Evolutionary conservation across 2,329 filamentous ascomycete genomes (phyloP).

Genomic region (Colletotrichum sp.): DNA sequence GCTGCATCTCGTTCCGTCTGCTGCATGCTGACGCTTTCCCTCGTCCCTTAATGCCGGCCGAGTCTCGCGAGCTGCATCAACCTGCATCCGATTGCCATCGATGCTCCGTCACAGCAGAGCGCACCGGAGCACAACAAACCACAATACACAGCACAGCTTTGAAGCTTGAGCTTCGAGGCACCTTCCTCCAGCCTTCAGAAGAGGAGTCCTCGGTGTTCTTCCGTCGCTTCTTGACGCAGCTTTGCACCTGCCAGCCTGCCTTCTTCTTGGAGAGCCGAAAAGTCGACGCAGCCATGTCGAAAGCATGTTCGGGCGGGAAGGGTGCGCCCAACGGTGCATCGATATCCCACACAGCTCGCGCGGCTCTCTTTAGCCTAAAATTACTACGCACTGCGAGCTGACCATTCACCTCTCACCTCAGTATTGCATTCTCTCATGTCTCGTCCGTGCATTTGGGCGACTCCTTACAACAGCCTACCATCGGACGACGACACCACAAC

Average conservation of each 20-base stretch:
- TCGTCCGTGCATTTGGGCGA: not conserved
- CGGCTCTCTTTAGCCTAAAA: conserved; percentile 15
- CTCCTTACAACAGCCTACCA: not conserved
- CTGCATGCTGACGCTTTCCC: not conserved
- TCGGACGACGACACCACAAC: conserved; percentile 6
- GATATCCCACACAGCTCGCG: not conserved
- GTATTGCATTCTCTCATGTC: not conserved
- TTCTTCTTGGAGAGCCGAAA: not conserved
- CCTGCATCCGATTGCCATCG: not conserved
- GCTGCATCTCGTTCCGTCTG: conserved; percentile 5
- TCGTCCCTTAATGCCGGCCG: not conserved
- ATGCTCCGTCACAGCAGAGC: not conserved
- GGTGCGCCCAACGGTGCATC: not conserved
- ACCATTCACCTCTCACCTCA: not conserved
- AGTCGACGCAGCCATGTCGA: not conserved
- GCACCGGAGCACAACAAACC: not conserved
- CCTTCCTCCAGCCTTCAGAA: not conserved
- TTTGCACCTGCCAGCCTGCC: not conserved
- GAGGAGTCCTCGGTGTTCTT: conserved; percentile 4
- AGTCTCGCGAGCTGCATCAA: conserved; percentile 1
- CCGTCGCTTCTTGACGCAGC: not conserved
- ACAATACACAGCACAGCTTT: not conserved
- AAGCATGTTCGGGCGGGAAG: not conserved
- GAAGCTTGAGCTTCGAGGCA: not conserved
- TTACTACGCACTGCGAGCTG: not conserved